Percentiles rank a stretch among this genome's conserved stretches.
Conservation (phyloP, 1,284 basidiomycete genomes). For the Ganoderma sp. region DNA sequence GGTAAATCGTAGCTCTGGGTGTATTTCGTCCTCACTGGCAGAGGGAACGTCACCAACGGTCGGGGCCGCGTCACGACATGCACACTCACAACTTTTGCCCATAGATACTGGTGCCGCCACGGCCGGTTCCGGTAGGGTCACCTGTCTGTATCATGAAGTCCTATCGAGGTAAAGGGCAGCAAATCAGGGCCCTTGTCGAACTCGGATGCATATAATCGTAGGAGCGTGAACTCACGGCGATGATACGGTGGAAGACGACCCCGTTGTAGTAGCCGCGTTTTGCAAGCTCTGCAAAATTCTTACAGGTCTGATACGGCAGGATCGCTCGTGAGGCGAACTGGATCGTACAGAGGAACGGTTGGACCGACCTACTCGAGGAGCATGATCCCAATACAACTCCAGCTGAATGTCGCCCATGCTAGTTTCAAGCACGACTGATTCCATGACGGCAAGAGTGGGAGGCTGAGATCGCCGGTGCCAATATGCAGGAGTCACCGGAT, state of each 20-base stretch:
- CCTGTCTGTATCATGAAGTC: constrained; percentile 97
- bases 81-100: constrained; percentile 83
- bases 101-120: constrained; percentile 93
- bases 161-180: constrained; percentile 44
- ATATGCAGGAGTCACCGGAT: constrained; percentile 28
- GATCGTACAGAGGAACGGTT: constrained; percentile 15
- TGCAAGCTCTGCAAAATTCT: constrained; percentile 89
- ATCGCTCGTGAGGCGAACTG: constrained; percentile 20
- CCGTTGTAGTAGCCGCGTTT: constrained; percentile 88
- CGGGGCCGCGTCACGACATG: background rate
- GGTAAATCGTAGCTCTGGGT: constrained; percentile 88
- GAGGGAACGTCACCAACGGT: constrained; percentile 2
- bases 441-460: constrained; percentile 38
- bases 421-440: constrained; percentile 82
- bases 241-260: constrained; percentile 87
- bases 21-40: constrained; percentile 81
- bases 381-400: constrained; percentile 91
- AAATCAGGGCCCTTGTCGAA: constrained; percentile 19
- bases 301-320: constrained; percentile 73
- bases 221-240: constrained; percentile 61
- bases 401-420: constrained; percentile 87
- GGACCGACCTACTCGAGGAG: constrained; percentile 70
- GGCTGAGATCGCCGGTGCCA: constrained; percentile 16
- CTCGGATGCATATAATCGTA: constrained; percentile 10
- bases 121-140: constrained; percentile 93